Base-by-base conservation (phyloP, 331 rosid genomes). In the Ulmus americana region DNA sequence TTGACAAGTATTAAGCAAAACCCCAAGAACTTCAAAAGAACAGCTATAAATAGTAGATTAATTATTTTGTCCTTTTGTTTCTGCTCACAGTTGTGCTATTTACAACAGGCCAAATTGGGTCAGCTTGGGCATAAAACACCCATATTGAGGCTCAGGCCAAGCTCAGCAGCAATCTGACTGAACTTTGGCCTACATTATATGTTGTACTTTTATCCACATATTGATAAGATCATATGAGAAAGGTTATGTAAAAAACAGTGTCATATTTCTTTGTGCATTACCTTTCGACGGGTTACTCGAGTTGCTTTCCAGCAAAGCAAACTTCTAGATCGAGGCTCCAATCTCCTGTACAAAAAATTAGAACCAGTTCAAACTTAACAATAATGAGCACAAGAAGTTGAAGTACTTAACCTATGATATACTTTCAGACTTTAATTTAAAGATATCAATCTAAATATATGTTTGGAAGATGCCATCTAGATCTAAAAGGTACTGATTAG, bases 281-380 rank as follows among this genome's bases (percentile, higher is more conserved):
- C 99, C 99, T 87, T 90, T 69, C 90, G 71, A 28, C 91, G 83
- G 41, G 95, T 88, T 63, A 63, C 90, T 78, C 83, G 76, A 41
- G 97, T 76, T 67, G 97, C 87, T 78, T 81, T 94, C 95, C 95
- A 90, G 77, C 99, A 90, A 70, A 90, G 70, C 63, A 94, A 81
- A 78, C 86, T 85, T 74, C 99, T 85, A 40, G 99, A 87, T 76
- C 90, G 91, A 64, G 99, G 90, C 62, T 94, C 99, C 68, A 94
- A 80, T 78, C 95, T 83, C 97, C 99, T 94, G 81, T 67, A 67
- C 71, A 51, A 41, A 48, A 28, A 64, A 73, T 71, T 20, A 67
- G 62, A 44, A 47, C 70, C 38, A 69, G 52, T 20, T 45, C 61
- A 44, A 64, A 67, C n/a, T 28, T 28, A 53, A 43, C 12, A 8